Base-by-base conservation (phyloP, 2,329 filamentous ascomycete species). In the Endothia cerciana region DNA sequence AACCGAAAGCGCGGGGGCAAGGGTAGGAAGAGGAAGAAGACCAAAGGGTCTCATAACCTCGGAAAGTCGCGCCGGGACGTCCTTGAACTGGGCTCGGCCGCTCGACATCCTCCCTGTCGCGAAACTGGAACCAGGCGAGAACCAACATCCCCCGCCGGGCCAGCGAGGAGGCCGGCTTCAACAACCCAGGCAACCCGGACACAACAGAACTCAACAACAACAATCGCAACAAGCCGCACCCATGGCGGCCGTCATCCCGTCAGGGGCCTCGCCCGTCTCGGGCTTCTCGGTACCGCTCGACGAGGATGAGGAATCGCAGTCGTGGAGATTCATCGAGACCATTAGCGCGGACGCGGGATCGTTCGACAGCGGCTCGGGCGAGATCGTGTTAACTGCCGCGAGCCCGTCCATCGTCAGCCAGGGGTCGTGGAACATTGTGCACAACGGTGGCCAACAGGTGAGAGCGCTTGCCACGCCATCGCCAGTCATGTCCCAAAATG, bases 351-450 rank as follows among this genome's bases (percentile, higher is more conserved):
- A 74, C n/a, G 73, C 74, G 30, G 71, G 49, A 7, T 63, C 61
- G 38, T 63, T 63, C 22, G 38, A 49, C 8, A 51, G 61, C 41
- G 61, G 61, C 38, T 63, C 61, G 17, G 61, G 38, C 22, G 60
- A 56, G 15, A 30, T 67, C 6, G 63, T 45, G 30, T 40, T 47
- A 2, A 43, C 60, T 22, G 74, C 83, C 22, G 79, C 81, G 33
- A 85, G 84, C 68, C 84, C 85, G 5, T 80, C 79, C 13, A 83
- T 79, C 70, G 79, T 80, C 17, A 86, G 84, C 66, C 73, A 86
- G 70, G 80, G 78, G 45, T 83, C 84, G 28, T 87, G 81, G 74
- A 78, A 77, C 15, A 74, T 86, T 53, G 73, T 86, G 57, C 77
- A 79, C 38, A 78, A 79, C 68, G 70, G 73, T 19, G 73, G 72